Evolutionary conservation across 257 asterid species (phyloP), one percentile per base, ranked within the genome.

Genomic region (Nicotiana benthamiana): DNA sequence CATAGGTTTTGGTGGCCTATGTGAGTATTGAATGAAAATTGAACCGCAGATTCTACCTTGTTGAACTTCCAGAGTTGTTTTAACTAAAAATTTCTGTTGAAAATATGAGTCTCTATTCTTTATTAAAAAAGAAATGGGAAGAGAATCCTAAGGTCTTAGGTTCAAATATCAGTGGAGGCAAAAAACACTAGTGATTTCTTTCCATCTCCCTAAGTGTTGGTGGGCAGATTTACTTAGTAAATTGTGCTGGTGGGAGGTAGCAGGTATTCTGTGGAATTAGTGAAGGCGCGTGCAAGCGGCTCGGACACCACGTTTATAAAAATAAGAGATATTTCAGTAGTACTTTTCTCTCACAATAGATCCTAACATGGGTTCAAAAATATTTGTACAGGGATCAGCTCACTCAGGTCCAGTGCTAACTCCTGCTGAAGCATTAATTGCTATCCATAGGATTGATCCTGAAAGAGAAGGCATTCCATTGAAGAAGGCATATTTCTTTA

Each of bases 381-480:
- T 84, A 70, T 83, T 51, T 77, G 80, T 86, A 11, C 88, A 96
- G 99, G 98, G 96, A 80, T 85, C 90, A 63, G 84, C 92, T 81
- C 86, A 87, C 80, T 91, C 92, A 83, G 77, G 90, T 79, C 92
- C 90, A 12, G 84, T 91, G 83, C 88, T 96, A 76, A 87, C 98
- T 86, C 97, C 99, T 27, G 94, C 97, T 81, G 99, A 96, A 90
- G 95, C 96, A 85, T 89, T 96, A 82, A 96, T 94, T 84, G 98
- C 97, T 78, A 92, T 96, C 85, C 98, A 94, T 83, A 97, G 93
- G 83, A 89, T 96, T 59, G 97, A 94, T 91, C 99, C 98, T 43
- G 98, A 90, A 26, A 88, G 88, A 86, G 99, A 94, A 86, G 90
- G 89, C 83, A 92, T 96, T 82, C 98, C 97, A 65, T 88, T 96